Percentiles rank a stretch among this genome's conserved stretches.
Evolutionary conservation across 352 stramenopile species (phyloP).

Genomic region (Pythium pectinolyticum): DNA sequence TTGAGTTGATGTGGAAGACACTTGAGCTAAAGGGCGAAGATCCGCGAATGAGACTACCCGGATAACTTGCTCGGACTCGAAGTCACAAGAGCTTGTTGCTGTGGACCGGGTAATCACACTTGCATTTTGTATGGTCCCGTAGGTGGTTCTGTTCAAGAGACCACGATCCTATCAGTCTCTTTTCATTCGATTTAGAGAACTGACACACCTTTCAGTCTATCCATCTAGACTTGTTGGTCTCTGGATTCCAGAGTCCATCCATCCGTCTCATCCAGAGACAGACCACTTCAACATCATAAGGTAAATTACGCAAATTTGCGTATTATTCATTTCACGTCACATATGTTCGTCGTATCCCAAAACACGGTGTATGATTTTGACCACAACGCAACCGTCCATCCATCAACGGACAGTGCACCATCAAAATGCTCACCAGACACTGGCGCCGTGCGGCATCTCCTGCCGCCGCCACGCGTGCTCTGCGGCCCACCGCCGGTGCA

Average conservation of each 20-base stretch:
- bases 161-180: background rate
- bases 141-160: background rate
- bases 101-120: too few relatives aligned
- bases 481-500: background rate
- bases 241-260: background rate
- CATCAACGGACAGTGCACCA: background rate
- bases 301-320: constrained; percentile 5
- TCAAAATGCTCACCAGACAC: background rate
- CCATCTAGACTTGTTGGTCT: background rate
- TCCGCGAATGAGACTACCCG: constrained; percentile 13
- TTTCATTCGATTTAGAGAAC: background rate
- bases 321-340: background rate
- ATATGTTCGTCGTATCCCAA: too few relatives aligned
- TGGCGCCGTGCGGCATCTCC: constrained; percentile 16
- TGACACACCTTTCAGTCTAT: background rate
- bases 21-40: constrained; percentile 16
- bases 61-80: background rate
- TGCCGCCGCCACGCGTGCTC: background rate
- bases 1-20: background rate
- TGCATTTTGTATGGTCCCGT: too few relatives aligned
- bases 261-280: background rate
- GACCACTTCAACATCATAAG: constrained; percentile 4
- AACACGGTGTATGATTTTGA: constrained; percentile 7
- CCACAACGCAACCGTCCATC: constrained; percentile 4
- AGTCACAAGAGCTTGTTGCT: background rate